Evolutionary conservation across 805 yeast genomes (phyloP).

Genomic region (Ogataea nitratoaversa): DNA sequence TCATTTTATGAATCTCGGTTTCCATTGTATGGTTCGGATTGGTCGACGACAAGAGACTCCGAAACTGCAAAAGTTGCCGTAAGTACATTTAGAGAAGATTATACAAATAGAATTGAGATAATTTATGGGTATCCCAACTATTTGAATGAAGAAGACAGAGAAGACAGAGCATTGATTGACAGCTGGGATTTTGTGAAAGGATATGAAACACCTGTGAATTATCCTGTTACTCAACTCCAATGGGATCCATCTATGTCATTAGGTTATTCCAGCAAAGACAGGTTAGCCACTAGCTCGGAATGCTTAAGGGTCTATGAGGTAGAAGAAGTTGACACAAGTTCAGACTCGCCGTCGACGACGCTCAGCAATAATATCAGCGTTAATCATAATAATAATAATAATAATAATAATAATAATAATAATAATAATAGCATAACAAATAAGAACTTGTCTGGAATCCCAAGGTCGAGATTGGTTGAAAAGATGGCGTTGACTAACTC

Average conservation of each 20-base stretch:
- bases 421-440: background rate
- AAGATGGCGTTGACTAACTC: slow-evolving; percentile 38
- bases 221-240: slow-evolving; percentile 67
- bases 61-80: slow-evolving; percentile 53
- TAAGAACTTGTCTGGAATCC: background rate
- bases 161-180: slow-evolving; percentile 19
- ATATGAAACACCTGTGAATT: slow-evolving; percentile 51
- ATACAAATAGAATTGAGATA: slow-evolving; percentile 60
- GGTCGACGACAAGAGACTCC: slow-evolving; percentile 37
- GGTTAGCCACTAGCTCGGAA: slow-evolving; percentile 70
- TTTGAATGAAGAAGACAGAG: slow-evolving; percentile 16
- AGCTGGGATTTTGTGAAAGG: slow-evolving; percentile 42
- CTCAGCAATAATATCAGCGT: slow-evolving; percentile 2
- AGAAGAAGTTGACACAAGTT: slow-evolving; percentile 9
- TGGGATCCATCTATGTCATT: slow-evolving; percentile 59
- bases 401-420: background rate
- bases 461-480: slow-evolving; percentile 29
- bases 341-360: slow-evolving; percentile 1
- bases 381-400: slow-evolving; percentile 1
- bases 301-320: slow-evolving; percentile 51
- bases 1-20: slow-evolving; percentile 45
- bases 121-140: slow-evolving; percentile 32
- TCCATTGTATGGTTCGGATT: slow-evolving; percentile 50
- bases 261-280: slow-evolving; percentile 28
- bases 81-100: slow-evolving; percentile 79